phyloP scores from a whole-genome alignment of 83 land plant species.

The Picea abies region DNA sequence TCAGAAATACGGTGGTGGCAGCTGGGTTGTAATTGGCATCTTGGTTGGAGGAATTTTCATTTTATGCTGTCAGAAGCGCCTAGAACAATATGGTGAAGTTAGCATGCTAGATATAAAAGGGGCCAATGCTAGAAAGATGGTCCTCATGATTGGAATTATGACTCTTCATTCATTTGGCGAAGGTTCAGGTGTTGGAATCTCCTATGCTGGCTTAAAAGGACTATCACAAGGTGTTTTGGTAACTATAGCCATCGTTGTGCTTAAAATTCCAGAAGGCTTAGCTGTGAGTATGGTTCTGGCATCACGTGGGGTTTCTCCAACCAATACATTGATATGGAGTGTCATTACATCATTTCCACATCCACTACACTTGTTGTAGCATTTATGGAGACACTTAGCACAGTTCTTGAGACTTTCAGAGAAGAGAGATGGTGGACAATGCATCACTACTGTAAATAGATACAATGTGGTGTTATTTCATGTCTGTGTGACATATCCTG shows the following conservation, averaged over 20 bases:
- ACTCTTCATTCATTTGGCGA: slow-evolving; percentile 27
- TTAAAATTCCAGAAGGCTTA: too few relatives aligned
- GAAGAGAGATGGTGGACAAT: slow-evolving; percentile 88
- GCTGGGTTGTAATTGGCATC: slow-evolving; percentile 84
- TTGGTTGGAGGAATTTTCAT: slow-evolving; percentile 87
- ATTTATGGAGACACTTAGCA: slow-evolving; percentile 86
- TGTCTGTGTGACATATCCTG: slow-evolving; percentile 84
- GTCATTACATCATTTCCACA: slow-evolving; percentile 95
- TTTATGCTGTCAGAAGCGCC: slow-evolving; percentile 80
- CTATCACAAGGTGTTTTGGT: slow-evolving; percentile 94
- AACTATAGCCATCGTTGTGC: slow-evolving; percentile 20
- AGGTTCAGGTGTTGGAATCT: slow-evolving; percentile 97
- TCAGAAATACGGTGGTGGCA: slow-evolving; percentile 81
- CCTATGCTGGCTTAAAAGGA: slow-evolving; percentile 92
- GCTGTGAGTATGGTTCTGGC: slow-evolving; percentile 46
- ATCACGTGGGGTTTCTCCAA: slow-evolving; percentile 83
- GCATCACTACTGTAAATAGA: neutral
- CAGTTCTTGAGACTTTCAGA: slow-evolving; percentile 67
- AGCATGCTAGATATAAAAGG: slow-evolving; percentile 98
- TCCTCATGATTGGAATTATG: slow-evolving; percentile 92
- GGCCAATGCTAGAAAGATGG: slow-evolving; percentile 87
- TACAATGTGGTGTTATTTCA: slow-evolving; percentile 73
- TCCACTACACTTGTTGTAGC: slow-evolving; percentile 92
- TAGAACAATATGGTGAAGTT: slow-evolving; percentile 90
- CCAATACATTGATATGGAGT: slow-evolving; percentile 96